Percentiles rank a stretch among this genome's conserved stretches.
Evolutionary conservation across 257 asterid species (phyloP).

Genomic region (Fraxinus pennsylvanica): DNA sequence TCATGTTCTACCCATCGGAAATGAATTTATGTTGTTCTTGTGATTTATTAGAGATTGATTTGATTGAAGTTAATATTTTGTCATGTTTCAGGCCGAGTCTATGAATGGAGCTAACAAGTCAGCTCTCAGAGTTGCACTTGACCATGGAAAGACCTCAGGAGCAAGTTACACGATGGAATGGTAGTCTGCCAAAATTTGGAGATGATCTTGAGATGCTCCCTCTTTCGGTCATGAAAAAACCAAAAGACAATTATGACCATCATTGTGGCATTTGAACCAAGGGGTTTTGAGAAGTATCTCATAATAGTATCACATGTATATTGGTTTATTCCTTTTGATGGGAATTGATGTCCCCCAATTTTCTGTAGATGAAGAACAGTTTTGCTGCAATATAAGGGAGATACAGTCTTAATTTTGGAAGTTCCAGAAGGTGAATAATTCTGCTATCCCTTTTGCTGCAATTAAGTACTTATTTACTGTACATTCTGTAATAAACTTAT

Average conservation of each 20-base stretch:
- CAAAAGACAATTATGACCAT: background rate
- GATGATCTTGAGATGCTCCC: slow-evolving; percentile 39
- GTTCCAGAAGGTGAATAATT: no score
- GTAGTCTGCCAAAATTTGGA: slow-evolving; percentile 84
- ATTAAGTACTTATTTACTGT: no score
- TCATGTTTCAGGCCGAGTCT: slow-evolving; percentile 59
- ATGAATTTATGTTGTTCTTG: background rate
- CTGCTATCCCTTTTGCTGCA: no score
- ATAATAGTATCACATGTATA: background rate
- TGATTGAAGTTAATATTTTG: background rate
- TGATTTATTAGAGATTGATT: no score
- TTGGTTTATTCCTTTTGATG: background rate
- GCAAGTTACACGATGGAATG: slow-evolving; percentile 67
- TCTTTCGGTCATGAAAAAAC: no score
- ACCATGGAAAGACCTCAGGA: slow-evolving; percentile 70
- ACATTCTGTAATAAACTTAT: no score
- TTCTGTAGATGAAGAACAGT: background rate
- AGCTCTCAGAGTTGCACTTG: slow-evolving; percentile 71
- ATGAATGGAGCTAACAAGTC: slow-evolving; percentile 63
- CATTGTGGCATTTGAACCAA: background rate
- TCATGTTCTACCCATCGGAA: background rate
- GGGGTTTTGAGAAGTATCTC: background rate
- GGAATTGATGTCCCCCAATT: background rate
- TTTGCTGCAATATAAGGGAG: background rate
- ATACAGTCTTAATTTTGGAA: no score